Evolutionary conservation across 495 filamentous ascomycete species (phyloP), one percentile per base, ranked within the genome.

Genomic region (Poronia punctata): DNA sequence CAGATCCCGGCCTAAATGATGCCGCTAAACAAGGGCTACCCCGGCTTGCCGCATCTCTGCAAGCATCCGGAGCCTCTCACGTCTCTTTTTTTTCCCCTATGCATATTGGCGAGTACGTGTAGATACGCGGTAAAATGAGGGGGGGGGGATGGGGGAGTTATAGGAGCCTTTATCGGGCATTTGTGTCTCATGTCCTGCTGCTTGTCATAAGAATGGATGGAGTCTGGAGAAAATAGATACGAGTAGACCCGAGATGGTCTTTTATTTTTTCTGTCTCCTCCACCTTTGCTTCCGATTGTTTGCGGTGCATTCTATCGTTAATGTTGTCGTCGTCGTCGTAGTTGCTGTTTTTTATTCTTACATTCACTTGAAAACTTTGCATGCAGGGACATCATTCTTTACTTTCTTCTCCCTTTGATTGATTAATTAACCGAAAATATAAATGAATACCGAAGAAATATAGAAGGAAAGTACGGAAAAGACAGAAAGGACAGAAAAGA

Each of bases 401-500:
- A 32, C 27, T 27, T 37, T 33, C 34, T 37, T 44, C 33, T 44
- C 31, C 35, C 38, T 44, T 32, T n/a, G n/a, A n/a, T n/a, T n/a
- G n/a, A n/a, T n/a, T n/a, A n/a, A n/a, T n/a, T n/a, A n/a, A n/a
- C n/a, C n/a, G n/a, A n/a, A n/a, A n/a, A n/a, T n/a, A n/a, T n/a
- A n/a, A n/a, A n/a, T n/a, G n/a, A n/a, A n/a, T n/a, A n/a, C n/a
- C n/a, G n/a, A n/a, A n/a, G n/a, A n/a, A 35, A 45, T 45, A 38
- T 15, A 26, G 26, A 45, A 12, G 10, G 30, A 28, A 27, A 43
- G 22, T 27, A 25, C n/a, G n/a, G 23, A 33, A 31, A 18, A 32
- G 18, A 25, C 17, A 14, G n/a, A 16, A 28, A 9, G 12, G 14
- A 20, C 15, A 22, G 27, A 11, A 26, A 38, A 17, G 42, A 36